Percentiles rank a stretch among this genome's conserved stretches.
Evolutionary conservation across 371 early-diverging fungal genomes (phyloP).

Genomic region (Apophysomyces elegans): DNA sequence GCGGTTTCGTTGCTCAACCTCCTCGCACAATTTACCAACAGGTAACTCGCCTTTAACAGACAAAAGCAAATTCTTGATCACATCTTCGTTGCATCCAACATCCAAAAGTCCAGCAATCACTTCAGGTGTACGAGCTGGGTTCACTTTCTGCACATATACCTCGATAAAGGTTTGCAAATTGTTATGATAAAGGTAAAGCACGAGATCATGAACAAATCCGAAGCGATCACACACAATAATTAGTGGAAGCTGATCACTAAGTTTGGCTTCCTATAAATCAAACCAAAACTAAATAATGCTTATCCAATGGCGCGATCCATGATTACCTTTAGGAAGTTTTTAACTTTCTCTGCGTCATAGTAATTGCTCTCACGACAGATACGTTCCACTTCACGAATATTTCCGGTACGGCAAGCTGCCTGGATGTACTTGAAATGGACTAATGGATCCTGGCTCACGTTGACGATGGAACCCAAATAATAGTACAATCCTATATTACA

Average conservation of each 20-base stretch:
- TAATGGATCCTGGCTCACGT: conserved; percentile 90
- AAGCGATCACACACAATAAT: conserved; percentile 98
- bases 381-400: conserved; percentile 96
- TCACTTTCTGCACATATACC: conserved; percentile 97
- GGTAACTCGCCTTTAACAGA: conserved; percentile 82
- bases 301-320: neutral
- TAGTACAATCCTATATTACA: conserved; percentile 68
- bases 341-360: conserved; percentile 97
- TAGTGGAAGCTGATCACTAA: conserved; percentile 93
- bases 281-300: neutral
- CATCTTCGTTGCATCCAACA: conserved; percentile 95
- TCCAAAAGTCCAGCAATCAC: conserved; percentile 97
- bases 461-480: conserved; percentile 94
- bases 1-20: conserved; percentile 94
- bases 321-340: conserved; percentile 89
- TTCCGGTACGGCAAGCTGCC: conserved; percentile 93
- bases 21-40: conserved; percentile 87
- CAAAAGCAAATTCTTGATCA: conserved; percentile 88
- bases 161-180: conserved; percentile 94
- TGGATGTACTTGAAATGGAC: conserved; percentile 99
- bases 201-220: conserved; percentile 96
- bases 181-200: conserved; percentile 94
- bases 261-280: conserved; percentile 78
- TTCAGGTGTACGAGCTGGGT: conserved; percentile 91
- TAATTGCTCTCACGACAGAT: conserved; percentile 94